These are phyloP conservation scores for Aureobasidium vineae DNA, from an alignment of 2,329 filamentous ascomycete species.

Conservation along the genomic window DNA sequence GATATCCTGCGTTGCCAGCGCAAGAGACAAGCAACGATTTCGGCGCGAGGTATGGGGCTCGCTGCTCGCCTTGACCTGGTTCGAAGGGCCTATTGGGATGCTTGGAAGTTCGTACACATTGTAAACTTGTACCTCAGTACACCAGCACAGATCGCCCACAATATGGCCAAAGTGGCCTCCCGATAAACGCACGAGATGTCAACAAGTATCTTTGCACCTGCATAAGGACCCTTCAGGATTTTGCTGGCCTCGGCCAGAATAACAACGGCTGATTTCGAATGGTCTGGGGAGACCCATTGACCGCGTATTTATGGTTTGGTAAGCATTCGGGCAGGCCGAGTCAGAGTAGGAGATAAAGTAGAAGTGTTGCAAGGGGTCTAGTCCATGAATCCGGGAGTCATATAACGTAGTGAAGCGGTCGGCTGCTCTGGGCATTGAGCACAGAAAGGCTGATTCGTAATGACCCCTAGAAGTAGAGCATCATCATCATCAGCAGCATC, in stretches of 20 bases:
- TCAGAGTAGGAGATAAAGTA: conserved; percentile 20
- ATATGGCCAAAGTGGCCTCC: not conserved
- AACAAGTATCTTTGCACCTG: conserved; percentile 21
- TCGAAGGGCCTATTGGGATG: not conserved
- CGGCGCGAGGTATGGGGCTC: not conserved
- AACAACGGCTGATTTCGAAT: not conserved
- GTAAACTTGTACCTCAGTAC: conserved; percentile 10
- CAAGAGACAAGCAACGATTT: conserved; percentile 3
- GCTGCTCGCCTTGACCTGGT: conserved; percentile 9
- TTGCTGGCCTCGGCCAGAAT: conserved; percentile 19
- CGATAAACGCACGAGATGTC: conserved; percentile 8
- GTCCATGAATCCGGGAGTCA: not conserved
- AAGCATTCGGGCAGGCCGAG: conserved; percentile 2
- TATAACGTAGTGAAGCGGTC: conserved; percentile 19
- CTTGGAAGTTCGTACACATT: not conserved
- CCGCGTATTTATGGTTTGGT: conserved; percentile 10
- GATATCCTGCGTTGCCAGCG: conserved; percentile 1
- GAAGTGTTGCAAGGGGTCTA: conserved; percentile 2
- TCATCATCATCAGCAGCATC: not conserved
- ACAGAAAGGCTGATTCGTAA: conserved; percentile 1
- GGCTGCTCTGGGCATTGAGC: conserved; percentile 15
- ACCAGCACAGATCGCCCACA: conserved; percentile 9
- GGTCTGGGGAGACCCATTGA: not conserved
- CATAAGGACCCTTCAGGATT: conserved; percentile 21
- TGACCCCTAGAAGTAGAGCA: not conserved